Evolutionary conservation across 192 early-diverging fungal genomes (phyloP).

Genomic region (Entrophospora sp.): DNA sequence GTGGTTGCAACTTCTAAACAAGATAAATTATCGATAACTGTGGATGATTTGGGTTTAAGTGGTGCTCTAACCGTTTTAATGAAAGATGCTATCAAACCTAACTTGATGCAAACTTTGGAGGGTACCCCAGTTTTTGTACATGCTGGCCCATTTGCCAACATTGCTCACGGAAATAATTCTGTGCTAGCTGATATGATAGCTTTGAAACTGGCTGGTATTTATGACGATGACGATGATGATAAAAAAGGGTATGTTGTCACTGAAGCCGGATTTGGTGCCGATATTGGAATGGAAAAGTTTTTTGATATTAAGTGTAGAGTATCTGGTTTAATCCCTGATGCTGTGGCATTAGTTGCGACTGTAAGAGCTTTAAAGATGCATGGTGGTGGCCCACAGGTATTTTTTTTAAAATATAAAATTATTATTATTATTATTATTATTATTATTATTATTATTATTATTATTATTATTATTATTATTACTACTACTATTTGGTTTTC

Average conservation of each 20-base stretch:
- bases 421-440: neutral
- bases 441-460: too few species aligned
- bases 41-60: constrained; percentile 91
- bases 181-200: constrained; percentile 95
- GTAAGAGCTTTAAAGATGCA: constrained; percentile 96
- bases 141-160: constrained; percentile 99
- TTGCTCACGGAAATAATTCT: constrained; percentile 96
- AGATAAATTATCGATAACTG: constrained; percentile 74
- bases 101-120: constrained; percentile 99
- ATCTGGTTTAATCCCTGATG: constrained; percentile 79
- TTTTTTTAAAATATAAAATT: constrained; percentile 16
- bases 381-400: constrained; percentile 89
- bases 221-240: constrained; percentile 41
- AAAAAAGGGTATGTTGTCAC: constrained; percentile 86
- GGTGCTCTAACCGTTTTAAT: constrained; percentile 95
- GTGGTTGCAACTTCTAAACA: constrained; percentile 79
- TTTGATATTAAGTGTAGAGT: constrained; percentile 98
- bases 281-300: constrained; percentile 99
- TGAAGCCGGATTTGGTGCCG: constrained; percentile 98
- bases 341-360: constrained; percentile 90
- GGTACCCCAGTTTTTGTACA: constrained; percentile 98
- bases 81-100: constrained; percentile 98
- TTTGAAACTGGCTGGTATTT: constrained; percentile 80
- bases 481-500: too few species aligned
- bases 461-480: too few species aligned